Percentiles rank a stretch among this genome's conserved stretches.
phyloP scores from a whole-genome alignment of 495 filamentous ascomycete genomes.

The Penicillium coprophilum region DNA sequence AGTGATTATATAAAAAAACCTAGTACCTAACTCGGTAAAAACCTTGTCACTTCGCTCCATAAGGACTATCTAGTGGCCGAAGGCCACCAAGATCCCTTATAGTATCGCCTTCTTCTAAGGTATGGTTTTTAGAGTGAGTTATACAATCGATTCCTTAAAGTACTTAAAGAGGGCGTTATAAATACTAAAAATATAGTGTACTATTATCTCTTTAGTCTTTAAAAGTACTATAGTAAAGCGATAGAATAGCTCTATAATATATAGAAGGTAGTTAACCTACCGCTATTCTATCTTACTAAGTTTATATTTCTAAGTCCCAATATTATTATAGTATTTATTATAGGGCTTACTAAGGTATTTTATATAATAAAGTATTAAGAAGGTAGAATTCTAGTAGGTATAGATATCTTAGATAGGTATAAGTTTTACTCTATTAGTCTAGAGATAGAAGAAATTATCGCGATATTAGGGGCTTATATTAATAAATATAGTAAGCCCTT shows the following conservation, averaged over 20 bases:
- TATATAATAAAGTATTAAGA: not conserved
- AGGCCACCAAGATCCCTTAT: no score
- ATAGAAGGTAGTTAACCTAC: constrained; percentile 24
- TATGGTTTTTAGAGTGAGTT: constrained; percentile 9
- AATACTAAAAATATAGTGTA: constrained; percentile 20
- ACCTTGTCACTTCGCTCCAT: no score
- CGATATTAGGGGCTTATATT: constrained; percentile 17
- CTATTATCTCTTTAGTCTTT: constrained; percentile 18
- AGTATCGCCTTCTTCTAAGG: constrained; percentile 19
- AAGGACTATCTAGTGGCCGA: no score
- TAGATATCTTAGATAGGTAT: constrained; percentile 24
- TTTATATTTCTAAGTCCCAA: no score
- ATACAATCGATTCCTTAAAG: constrained; percentile 1
- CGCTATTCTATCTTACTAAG: constrained; percentile 12
- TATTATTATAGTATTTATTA: no score
- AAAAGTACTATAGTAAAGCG: constrained; percentile 12
- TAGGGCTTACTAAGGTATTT: no score
- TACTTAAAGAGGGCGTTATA: constrained; percentile 22
- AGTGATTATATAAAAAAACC: no score
- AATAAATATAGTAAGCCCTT: constrained; percentile 15
- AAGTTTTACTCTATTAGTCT: constrained; percentile 15
- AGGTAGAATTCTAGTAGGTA: constrained; percentile 12
- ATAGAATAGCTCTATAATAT: constrained; percentile 17
- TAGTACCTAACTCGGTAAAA: no score
- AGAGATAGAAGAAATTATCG: constrained; percentile 14